phyloP scores from a whole-genome alignment of 441 rosid species.

The Brassica balearica region DNA sequence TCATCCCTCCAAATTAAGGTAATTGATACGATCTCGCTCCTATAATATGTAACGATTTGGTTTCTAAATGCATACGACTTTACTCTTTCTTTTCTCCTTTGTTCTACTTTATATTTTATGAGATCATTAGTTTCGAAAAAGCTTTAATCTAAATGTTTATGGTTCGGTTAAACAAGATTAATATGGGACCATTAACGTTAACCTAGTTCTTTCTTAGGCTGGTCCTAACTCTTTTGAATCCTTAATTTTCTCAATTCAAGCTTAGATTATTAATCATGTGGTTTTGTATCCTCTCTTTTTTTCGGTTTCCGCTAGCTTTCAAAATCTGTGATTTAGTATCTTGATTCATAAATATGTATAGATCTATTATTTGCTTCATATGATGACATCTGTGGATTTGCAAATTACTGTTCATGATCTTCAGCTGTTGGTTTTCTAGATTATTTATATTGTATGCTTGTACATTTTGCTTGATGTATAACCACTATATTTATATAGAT shows the following conservation, averaged over 20 bases:
- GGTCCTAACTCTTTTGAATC: conserved; percentile 43
- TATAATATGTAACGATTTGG: conserved; percentile 10
- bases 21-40: conserved; percentile 15
- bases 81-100: conserved; percentile 14
- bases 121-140: conserved; percentile 39
- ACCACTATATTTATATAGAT: not conserved
- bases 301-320: not conserved
- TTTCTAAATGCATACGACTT: conserved; percentile 38
- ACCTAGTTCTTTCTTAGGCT: conserved; percentile 44
- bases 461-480: conserved; percentile 19
- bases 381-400: conserved; percentile 37
- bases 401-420: conserved; percentile 22
- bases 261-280: conserved; percentile 23
- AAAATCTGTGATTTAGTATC: not conserved
- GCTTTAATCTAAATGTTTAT: conserved; percentile 42
- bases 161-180: conserved; percentile 42
- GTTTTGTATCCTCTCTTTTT: not conserved
- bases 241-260: conserved; percentile 24
- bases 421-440: not conserved
- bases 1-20: conserved; percentile 14
- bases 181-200: conserved; percentile 47
- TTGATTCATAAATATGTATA: not conserved
- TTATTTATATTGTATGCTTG: conserved; percentile 34
- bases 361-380: conserved; percentile 17
- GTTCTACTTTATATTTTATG: conserved; percentile 39